Evolutionary conservation across 192 early-diverging fungal species (phyloP), one percentile per base, ranked within the genome.

Genomic region (Coemansia sp.): DNA sequence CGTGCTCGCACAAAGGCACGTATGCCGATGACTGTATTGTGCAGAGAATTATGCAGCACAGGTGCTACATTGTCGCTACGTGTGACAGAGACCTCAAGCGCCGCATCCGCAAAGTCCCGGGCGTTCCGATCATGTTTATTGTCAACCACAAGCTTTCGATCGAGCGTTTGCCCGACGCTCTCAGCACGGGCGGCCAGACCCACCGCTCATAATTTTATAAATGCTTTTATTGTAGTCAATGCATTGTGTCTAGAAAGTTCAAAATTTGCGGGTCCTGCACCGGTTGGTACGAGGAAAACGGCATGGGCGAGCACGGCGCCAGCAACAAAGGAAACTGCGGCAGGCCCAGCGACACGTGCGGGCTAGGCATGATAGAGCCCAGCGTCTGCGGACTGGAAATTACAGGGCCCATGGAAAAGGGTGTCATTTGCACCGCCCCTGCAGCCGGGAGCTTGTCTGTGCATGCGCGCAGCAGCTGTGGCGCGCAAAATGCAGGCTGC

Each of bases 1-100:
- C 94, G 15, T 98, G 97, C 79, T 88, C 94, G 52, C 97, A 99
- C 76, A 96, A 93, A 62, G 96, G 97, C 38, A 96, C 95, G 1
- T 99, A 99, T 86, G 97, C 97, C 10, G 97, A 99, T 85, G 97
- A 99, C 84, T 99, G 97, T 69, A 83, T 99, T 59, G 94, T 98
- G 2, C 86, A 96, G 56, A 81, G 97, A 11, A 84, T 98, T 27
- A 90, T 87, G 82, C 88, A 97, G 79, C 96, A 99, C 70, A 87
- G 90, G 67, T 96, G 94, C 83, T 99, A 96, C 67, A 96, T 99
- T 67, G 96, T 99, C 11, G 97, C 97, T 11, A 99, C 97, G 6
- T 99, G 97, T 58, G 97, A 99, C 85, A 86, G 86, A 56, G 97
- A 99, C 67, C 76, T 99, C 58, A 98, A 99, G 83, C 79, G 92